Evolutionary conservation across 148 eudicot genomes (phyloP), one percentile per base, ranked within the genome.

Genomic region (Rhododendron griersonianum): DNA sequence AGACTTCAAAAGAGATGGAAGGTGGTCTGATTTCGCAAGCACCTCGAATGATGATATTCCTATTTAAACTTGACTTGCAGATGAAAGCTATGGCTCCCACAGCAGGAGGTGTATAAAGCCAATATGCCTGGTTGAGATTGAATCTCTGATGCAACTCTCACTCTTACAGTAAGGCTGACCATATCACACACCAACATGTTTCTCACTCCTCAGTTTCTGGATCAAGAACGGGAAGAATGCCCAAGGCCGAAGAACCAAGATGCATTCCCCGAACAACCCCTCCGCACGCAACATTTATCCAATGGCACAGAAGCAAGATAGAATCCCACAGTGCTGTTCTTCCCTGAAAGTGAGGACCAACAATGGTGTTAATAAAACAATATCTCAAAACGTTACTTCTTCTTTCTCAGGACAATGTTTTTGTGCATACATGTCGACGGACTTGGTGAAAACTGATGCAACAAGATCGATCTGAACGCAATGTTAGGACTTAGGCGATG

Each of bases 271-370:
- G 93, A 63, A 95, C 92, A 86, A 95, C 81, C 84, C 96, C 98
- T 75, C 95, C 95, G 75, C 93, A 92, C 30, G 89, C 86, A 23
- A 81, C 88, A 85, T 93, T 94, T 77, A 97, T 94, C 88, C 92
- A 92, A 85, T 95, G 88, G 90, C 96, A 95, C 63, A 97, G 85
- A 50, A 97, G 93, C 93, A 97, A 87, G 86, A 95, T 93, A 44
- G 99, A 93, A 87, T 97, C 96, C 99, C 99, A 97, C 23, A 97
- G 89, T 25, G 99, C 95, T 5, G 96, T 93, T 91, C 99, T 92
- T 81, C 99, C 99, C 99, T 97, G 96, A 65, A 91, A 89, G 73
- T 51, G 81, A 76, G 83, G 77, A 78, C 78, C 82, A 87, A 19
- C 25, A 37, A 25, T 83, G 85, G 61, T 76, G 41, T 39, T 28